phyloP scores from a whole-genome alignment of 1,139 yeast genomes.

The Saccharomycopsis hybrid region DNA sequence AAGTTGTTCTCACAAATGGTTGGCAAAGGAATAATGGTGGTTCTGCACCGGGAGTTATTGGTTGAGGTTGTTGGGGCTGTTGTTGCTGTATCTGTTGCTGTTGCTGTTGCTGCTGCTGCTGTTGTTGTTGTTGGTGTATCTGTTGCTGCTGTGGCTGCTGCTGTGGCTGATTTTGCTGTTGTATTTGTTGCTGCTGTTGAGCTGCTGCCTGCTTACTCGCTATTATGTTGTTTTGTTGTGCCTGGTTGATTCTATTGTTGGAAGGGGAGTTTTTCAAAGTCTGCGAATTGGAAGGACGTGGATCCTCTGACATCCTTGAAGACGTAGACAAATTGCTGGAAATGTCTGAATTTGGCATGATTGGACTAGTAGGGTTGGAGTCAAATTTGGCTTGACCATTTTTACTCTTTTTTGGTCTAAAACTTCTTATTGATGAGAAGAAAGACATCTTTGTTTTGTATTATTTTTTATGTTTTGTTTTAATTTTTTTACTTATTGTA shows the following conservation, averaged over 20 bases:
- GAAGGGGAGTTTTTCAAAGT: background rate
- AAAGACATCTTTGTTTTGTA: slow-evolving; percentile 16
- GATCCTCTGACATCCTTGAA: slow-evolving; percentile 13
- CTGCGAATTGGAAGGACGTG: slow-evolving; percentile 3
- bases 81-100: slow-evolving; percentile 9
- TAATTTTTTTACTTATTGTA: too few relatives aligned
- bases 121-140: slow-evolving; percentile 16
- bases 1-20: slow-evolving; percentile 88
- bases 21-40: slow-evolving; percentile 76
- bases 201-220: slow-evolving; percentile 12
- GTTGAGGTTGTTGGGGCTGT: slow-evolving; percentile 1
- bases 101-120: slow-evolving; percentile 18
- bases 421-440: slow-evolving; percentile 20
- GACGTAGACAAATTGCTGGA: slow-evolving; percentile 10
- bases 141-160: slow-evolving; percentile 11
- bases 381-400: slow-evolving; percentile 26
- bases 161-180: slow-evolving; percentile 16
- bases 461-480: too few relatives aligned
- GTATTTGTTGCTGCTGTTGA: slow-evolving; percentile 17
- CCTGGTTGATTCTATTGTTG: background rate
- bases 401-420: slow-evolving; percentile 20
- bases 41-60: slow-evolving; percentile 1
- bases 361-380: slow-evolving; percentile 31
- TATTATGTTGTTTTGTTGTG: background rate
- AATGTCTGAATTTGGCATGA: slow-evolving; percentile 10